Conservation (phyloP, 345 rosid genomes). For the Salix exigua region DNA sequence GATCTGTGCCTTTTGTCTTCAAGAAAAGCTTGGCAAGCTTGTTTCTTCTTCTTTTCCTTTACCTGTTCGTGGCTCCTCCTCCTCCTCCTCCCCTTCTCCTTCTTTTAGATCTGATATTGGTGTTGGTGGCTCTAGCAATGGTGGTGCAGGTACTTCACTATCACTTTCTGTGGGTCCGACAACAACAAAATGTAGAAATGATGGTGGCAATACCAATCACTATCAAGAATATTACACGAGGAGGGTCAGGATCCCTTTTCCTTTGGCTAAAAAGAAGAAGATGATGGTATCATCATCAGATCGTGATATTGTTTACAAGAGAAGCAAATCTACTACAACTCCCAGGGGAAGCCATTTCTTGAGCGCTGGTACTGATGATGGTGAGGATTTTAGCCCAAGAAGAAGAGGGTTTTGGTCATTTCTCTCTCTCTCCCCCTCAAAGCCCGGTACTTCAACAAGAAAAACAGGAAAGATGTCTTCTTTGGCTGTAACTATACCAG, state of each 20-base stretch:
- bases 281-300: constrained; percentile 43
- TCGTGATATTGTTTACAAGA: constrained; percentile 52
- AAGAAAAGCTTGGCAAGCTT: constrained; percentile 93
- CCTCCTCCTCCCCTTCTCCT: constrained; percentile 61
- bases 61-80: constrained; percentile 46
- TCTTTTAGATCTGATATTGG: constrained; percentile 78
- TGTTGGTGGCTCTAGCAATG: constrained; percentile 5
- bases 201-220: constrained; percentile 15
- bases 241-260: constrained; percentile 58
- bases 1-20: constrained; percentile 97
- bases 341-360: constrained; percentile 41
- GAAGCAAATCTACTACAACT: constrained; percentile 74
- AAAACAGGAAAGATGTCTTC: constrained; percentile 33
- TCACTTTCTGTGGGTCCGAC: constrained; percentile 41
- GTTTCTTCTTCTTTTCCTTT: constrained; percentile 54
- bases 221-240: constrained; percentile 32
- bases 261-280: constrained; percentile 72
- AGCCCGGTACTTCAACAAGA: constrained; percentile 24
- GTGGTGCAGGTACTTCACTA: constrained; percentile 21
- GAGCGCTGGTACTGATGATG: constrained; percentile 32
- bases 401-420: constrained; percentile 89
- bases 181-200: constrained; percentile 18
- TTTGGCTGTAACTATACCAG: not conserved
- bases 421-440: constrained; percentile 52
- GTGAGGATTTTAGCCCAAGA: constrained; percentile 54